Evolutionary conservation across 345 rosid genomes (phyloP), one percentile per base, ranked within the genome.

Genomic region (Melaleuca alternifolia): DNA sequence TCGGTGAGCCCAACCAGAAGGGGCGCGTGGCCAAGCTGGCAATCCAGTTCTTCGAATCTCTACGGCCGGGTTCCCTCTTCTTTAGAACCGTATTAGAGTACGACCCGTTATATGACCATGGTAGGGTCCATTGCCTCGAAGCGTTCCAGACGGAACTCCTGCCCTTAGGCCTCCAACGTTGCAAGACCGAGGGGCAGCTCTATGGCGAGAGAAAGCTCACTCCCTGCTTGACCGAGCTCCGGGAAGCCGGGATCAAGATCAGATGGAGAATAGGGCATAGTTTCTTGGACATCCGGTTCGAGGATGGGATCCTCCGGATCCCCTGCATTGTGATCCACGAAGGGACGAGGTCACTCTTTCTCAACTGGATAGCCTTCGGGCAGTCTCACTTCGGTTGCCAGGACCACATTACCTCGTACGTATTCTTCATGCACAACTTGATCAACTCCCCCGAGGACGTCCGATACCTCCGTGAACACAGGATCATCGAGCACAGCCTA

Each of bases 341-440:
- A 24, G 98, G 99, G 59, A 97, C 96, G 37, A 93, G 89, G 84
- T 96, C 98, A 4, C 94, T 97, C 6, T 96, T 97, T 91, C 95
- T 95, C 82, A 96, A 96, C 52, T 95, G 93, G 13, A 94, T 97
- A 12, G 96, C 96, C 23, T 94, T 95, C 12, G 97, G 94, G 86
- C 97, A 96, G 54, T 93, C 98, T 11, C 96, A 95, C 86, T 85
- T 95, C 7, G 95, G 93, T 51, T 91, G 97, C 83, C 91, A 87
- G 89, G 92, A 93, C 71, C 93, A 93, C 50, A 93, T 96, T 30
- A 95, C 98, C 57, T 95, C 96, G 21, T 95, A 94, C 83, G 94
- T 95, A 86, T 88, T 95, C 52, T 96, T 95, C 94, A 92, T 95
- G 97, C 98, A 96, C 90, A 96, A 94, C 89, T 86, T 96, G 91